Evolutionary conservation across 352 stramenopile species (phyloP).

Genomic region (Phytophthora foliorum): DNA sequence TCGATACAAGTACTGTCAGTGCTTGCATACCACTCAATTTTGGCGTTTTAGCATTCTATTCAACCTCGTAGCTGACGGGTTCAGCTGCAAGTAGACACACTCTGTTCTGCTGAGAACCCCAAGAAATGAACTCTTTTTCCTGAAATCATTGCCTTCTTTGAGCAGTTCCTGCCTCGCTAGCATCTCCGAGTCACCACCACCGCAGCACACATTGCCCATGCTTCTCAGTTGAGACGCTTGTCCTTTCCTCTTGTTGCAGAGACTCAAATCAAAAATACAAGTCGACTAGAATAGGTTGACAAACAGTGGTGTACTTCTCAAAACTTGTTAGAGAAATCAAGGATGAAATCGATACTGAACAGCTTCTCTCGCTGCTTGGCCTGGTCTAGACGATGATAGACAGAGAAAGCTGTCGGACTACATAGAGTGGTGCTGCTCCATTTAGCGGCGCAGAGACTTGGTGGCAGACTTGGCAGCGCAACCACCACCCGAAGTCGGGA

Average conservation of each 20-base stretch:
- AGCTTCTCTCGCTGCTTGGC: conserved; percentile 17
- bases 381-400: not conserved
- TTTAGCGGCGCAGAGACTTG: conserved; percentile 25
- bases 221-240: conserved; percentile 6
- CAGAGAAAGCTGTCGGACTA: conserved; percentile 11
- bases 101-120: conserved; percentile 72
- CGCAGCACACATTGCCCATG: conserved; percentile 83
- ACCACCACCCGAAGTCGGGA: conserved; percentile 24
- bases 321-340: conserved; percentile 12
- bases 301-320: conserved; percentile 15
- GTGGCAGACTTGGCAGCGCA: conserved; percentile 23
- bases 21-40: not conserved
- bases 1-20: not conserved
- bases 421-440: not conserved
- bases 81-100: conserved; percentile 68
- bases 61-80: conserved; percentile 56
- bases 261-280: conserved; percentile 25
- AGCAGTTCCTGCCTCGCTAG: conserved; percentile 67
- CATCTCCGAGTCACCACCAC: conserved; percentile 64
- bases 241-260: conserved; percentile 10
- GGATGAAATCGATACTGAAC: conserved; percentile 13
- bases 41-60: not conserved
- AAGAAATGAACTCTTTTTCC: conserved; percentile 73
- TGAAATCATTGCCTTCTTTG: conserved; percentile 75
- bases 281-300: conserved; percentile 28